Conservation (phyloP, 257 asterid genomes). For the Eustoma russellianum region DNA sequence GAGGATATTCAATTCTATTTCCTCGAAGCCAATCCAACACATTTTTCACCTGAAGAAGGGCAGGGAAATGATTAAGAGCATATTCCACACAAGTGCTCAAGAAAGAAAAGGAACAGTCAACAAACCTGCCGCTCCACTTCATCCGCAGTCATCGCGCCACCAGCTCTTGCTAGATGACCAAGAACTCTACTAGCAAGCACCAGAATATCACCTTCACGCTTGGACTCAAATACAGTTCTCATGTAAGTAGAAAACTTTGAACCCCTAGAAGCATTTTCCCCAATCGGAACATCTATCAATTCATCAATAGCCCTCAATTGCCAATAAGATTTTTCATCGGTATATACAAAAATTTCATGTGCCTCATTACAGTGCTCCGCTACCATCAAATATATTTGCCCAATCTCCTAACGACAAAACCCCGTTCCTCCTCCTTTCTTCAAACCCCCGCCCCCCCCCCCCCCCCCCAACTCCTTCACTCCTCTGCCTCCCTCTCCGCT, state of each 20-base stretch:
- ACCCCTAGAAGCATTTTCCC: constrained; percentile 90
- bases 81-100: constrained; percentile 5
- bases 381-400: too few species aligned
- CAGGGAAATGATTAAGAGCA: constrained; percentile 15
- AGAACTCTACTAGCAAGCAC: constrained; percentile 84
- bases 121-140: constrained; percentile 93
- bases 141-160: constrained; percentile 99
- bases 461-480: too few species aligned
- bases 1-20: constrained; percentile 87
- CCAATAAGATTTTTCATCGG: too few species aligned
- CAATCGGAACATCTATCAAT: constrained; percentile 77
- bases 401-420: too few species aligned
- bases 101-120: constrained; percentile 11
- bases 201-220: constrained; percentile 83
- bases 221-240: constrained; percentile 82
- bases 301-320: constrained; percentile 91
- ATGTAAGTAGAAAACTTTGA: constrained; percentile 75
- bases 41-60: constrained; percentile 54
- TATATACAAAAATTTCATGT: too few species aligned
- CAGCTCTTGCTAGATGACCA: constrained; percentile 98
- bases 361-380: too few species aligned
- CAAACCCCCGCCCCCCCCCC: too few species aligned
- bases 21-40: constrained; percentile 96
- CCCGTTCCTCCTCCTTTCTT: too few species aligned
- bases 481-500: too few species aligned